Evolutionary conservation across 1,139 yeast species (phyloP).

Genomic region (Yamadazyma mexicana): DNA sequence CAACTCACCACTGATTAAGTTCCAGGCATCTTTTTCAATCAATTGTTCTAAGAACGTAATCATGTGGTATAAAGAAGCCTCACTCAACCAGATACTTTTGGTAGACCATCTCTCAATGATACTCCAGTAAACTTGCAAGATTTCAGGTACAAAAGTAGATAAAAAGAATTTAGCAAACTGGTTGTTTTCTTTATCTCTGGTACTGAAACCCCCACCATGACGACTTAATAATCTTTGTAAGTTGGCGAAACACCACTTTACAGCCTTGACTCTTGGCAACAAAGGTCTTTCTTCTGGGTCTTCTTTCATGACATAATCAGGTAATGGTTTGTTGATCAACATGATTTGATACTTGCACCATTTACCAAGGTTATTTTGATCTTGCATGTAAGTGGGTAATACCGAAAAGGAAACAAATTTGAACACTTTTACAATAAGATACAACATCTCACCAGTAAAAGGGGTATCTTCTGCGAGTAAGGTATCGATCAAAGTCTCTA

Average conservation of each 20-base stretch:
- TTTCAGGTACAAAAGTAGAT: constrained; percentile 58
- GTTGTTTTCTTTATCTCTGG: constrained; percentile 33
- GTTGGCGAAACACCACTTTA: constrained; percentile 76
- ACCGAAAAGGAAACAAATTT: constrained; percentile 59
- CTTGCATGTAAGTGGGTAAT: constrained; percentile 58
- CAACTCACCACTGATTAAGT: constrained; percentile 53
- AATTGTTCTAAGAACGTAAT: constrained; percentile 66
- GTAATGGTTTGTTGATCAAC: constrained; percentile 47
- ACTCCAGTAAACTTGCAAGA: constrained; percentile 57
- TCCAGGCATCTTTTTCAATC: constrained; percentile 55
- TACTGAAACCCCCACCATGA: constrained; percentile 51
- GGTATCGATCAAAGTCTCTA: constrained; percentile 50
- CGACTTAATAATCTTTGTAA: constrained; percentile 57
- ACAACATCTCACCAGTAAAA: constrained; percentile 56
- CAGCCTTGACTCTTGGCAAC: constrained; percentile 57
- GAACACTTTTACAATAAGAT: constrained; percentile 62
- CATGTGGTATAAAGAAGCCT: constrained; percentile 59
- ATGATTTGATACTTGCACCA: constrained; percentile 67
- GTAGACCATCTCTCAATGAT: constrained; percentile 61
- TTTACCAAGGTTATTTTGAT: constrained; percentile 50
- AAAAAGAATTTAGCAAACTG: constrained; percentile 50
- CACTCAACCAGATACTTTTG: constrained; percentile 60
- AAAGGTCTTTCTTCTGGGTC: constrained; percentile 35
- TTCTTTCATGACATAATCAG: constrained; percentile 35
- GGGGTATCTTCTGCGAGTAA: constrained; percentile 30